Base-by-base conservation (phyloP, 2,329 filamentous ascomycete genomes). In the Amauroascus verrucosus region DNA sequence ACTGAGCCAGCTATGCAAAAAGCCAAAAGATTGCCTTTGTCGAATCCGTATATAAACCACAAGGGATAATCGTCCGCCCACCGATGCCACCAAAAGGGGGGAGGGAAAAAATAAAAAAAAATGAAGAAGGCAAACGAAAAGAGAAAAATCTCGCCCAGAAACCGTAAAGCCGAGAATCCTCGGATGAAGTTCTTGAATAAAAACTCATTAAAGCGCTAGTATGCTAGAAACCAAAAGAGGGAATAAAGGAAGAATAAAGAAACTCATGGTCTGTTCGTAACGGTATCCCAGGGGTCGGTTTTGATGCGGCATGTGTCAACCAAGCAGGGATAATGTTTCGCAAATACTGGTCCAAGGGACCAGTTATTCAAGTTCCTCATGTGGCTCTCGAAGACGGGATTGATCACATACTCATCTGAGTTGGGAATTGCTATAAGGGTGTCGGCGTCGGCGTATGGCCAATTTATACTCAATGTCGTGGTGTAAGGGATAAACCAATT, bases 401-500 rank as follows among this genome's bases (percentile, higher is more conserved):
- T 95, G 58, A 95, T 88, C 58, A 86, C 76, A 56, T 88, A 74
- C 62, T 89, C 84, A 7, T 84, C 80, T 4, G 66, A 66, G 32
- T 71, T 70, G 0, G 66, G 64, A 1, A 67, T 67, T 51, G 77
- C 74, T 24, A 87, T 70, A 24, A 95, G 72, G 33, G 83, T 81
- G 60, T 89, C 84, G 0, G 79, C 81, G 0, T 82, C 77, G 53
- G 87, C 83, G 63, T 94, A 91, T 0, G 85, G 85, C 89, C 89
- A 96, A 60, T 90, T 93, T 14, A 95, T 68, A 24, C 78, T 82
- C 22, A 95, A 64, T 0, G 84, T 89, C 1, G 77, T 80, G 1
- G 86, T 93, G 66, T 83, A 95, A 0, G 86, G 85, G 16, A 91
- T 79, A 66, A 91, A 93, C 73, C 90, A 94, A 60, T 85, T 80